phyloP scores from a whole-genome alignment of 176 grass and related monocot species.

The Aegilops speltoides region DNA sequence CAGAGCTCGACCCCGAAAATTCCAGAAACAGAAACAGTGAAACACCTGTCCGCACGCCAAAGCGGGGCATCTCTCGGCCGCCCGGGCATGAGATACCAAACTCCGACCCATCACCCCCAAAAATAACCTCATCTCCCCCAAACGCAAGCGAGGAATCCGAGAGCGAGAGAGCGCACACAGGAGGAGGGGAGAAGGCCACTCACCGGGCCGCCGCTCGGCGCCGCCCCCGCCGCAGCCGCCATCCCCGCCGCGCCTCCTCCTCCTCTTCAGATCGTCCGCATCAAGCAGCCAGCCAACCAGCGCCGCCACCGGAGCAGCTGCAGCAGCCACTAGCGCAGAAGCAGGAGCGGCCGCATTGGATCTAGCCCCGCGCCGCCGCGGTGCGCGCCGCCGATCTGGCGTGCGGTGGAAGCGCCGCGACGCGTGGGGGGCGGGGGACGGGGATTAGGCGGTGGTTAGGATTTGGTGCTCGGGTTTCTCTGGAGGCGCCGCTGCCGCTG shows the following conservation, averaged over 20 bases:
- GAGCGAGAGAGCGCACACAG: not conserved
- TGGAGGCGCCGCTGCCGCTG: not conserved
- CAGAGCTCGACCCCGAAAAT: slow-evolving; percentile 19
- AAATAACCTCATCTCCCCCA: not conserved
- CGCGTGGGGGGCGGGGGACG: not conserved
- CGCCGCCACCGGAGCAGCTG: not conserved
- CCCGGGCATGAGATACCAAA: slow-evolving; percentile 16
- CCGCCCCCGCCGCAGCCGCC: slow-evolving; percentile 26
- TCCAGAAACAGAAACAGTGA: not conserved
- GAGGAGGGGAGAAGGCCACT: not conserved
- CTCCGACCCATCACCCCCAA: not conserved
- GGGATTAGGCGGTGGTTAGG: slow-evolving; percentile 49
- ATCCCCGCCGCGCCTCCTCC: slow-evolving; percentile 6
- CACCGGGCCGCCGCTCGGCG: slow-evolving; percentile 54
- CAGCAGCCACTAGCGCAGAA: not conserved
- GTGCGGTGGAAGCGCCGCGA: slow-evolving; percentile 40
- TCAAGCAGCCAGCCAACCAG: not conserved
- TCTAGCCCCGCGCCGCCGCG: not conserved
- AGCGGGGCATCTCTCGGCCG: not conserved
- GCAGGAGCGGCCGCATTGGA: slow-evolving; percentile 30
- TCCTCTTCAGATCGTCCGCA: slow-evolving; percentile 53
- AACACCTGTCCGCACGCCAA: not conserved
- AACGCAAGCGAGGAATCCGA: slow-evolving; percentile 13
- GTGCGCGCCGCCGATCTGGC: slow-evolving; percentile 36
- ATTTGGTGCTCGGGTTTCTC: slow-evolving; percentile 31